Conservation (phyloP, 2,329 filamentous ascomycete species). For the Fusarium tuaranense region DNA sequence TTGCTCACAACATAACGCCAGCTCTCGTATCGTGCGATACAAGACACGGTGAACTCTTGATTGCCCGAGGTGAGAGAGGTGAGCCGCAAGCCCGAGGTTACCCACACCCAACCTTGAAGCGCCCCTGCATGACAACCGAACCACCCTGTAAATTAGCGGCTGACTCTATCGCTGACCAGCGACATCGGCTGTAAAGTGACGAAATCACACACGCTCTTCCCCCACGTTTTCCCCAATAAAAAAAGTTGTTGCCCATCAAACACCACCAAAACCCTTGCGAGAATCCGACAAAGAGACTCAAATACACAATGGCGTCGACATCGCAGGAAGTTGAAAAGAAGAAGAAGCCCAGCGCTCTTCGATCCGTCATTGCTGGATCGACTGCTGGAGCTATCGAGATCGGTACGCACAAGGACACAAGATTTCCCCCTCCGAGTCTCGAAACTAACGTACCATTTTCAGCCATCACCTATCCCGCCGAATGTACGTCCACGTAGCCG, state of each 20-base stretch:
- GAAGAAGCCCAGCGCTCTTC: constrained; percentile 77
- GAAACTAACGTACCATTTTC: constrained; percentile 25
- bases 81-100: constrained; percentile 20
- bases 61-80: constrained; percentile 1
- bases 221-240: constrained; percentile 21
- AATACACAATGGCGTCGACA: constrained; percentile 46
- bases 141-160: not conserved
- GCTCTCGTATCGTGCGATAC: not conserved
- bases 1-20: not conserved
- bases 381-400: constrained; percentile 97
- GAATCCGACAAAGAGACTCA: not conserved
- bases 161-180: constrained; percentile 14
- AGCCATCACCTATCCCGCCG: constrained; percentile 92
- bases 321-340: constrained; percentile 47
- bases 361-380: constrained; percentile 91
- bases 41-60: not conserved
- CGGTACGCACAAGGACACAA: constrained; percentile 61
- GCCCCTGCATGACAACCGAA: not conserved
- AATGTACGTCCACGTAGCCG: constrained; percentile 70
- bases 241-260: constrained; percentile 18
- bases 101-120: not conserved
- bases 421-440: not conserved
- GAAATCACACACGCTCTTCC: constrained; percentile 36
- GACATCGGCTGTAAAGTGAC: constrained; percentile 45
- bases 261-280: constrained; percentile 3